Evolutionary conservation across 495 filamentous ascomycete species (phyloP).

Genomic region (Echria macrotheca): DNA sequence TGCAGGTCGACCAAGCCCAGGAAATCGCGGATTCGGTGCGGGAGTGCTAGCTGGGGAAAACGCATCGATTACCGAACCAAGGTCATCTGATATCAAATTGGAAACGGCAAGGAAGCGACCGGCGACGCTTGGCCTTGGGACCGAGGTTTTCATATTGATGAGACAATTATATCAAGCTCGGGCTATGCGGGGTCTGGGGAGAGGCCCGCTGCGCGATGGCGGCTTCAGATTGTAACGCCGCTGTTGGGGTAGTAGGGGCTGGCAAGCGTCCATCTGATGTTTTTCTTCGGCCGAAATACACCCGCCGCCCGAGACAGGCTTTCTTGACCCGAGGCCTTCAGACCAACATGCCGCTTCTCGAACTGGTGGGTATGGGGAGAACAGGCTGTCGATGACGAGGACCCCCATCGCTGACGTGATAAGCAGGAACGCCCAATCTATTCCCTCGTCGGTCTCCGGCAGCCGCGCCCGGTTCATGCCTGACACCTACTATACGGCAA

Average conservation of each 20-base stretch:
- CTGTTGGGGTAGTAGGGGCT: not conserved
- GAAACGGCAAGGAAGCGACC: not conserved
- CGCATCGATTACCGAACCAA: no score
- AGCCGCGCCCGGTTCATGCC: constrained; percentile 13
- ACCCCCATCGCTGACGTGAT: not conserved
- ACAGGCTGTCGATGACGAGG: constrained; percentile 3
- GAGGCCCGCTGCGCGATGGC: not conserved
- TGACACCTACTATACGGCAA: no score
- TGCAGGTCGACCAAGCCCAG: no score
- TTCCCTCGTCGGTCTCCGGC: constrained; percentile 4
- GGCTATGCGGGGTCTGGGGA: constrained; percentile 8
- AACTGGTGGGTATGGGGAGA: no score
- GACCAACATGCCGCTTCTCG: no score
- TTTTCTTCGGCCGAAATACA: constrained; percentile 3
- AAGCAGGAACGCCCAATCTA: constrained; percentile 9
- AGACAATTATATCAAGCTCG: constrained; percentile 5
- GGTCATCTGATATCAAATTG: constrained; percentile 1
- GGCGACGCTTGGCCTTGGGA: not conserved
- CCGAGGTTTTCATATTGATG: constrained; percentile 1
- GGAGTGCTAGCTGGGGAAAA: no score
- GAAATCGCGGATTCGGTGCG: no score
- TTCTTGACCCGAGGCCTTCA: no score
- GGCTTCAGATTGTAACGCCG: not conserved
- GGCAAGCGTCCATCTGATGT: not conserved
- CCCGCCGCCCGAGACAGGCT: constrained; percentile 5